Evolutionary conservation across 345 rosid genomes (phyloP).

Genomic region (Laguncularia racemosa): DNA sequence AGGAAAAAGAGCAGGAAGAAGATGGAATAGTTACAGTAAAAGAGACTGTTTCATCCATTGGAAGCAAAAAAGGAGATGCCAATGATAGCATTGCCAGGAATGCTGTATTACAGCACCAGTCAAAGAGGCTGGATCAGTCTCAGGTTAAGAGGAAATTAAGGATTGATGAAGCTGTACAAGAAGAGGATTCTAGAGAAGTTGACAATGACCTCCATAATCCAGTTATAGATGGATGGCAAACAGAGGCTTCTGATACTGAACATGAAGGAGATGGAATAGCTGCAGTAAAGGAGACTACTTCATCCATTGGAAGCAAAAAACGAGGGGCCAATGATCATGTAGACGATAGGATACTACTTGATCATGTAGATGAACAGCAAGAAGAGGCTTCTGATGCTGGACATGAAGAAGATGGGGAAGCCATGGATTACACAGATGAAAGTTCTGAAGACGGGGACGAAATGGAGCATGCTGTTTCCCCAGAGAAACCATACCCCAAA

Average conservation of each 20-base stretch:
- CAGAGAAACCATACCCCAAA: constrained; percentile 8
- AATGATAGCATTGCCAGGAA: too few species aligned
- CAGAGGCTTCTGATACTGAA: not conserved
- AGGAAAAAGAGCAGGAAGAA: constrained; percentile 7
- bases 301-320: not conserved
- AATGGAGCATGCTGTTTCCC: constrained; percentile 3
- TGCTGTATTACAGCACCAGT: too few species aligned
- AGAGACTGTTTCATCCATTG: not conserved
- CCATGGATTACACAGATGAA: not conserved
- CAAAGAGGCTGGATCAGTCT: too few species aligned
- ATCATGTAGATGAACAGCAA: not conserved
- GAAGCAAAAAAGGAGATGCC: not conserved
- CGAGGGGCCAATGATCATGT: not conserved
- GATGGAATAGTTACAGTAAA: not conserved
- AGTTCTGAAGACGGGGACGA: constrained; percentile 1
- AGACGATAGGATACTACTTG: too few species aligned
- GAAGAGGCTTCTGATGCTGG: constrained; percentile 3
- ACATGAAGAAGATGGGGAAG: constrained; percentile 1
- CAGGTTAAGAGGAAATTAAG: constrained; percentile 1
- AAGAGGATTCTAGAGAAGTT: constrained; percentile 3
- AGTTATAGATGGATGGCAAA: not conserved
- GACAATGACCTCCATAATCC: constrained; percentile 3
- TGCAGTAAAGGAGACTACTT: constrained; percentile 2
- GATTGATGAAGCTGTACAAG: constrained; percentile 10
- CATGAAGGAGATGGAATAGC: constrained; percentile 5